Evolutionary conservation across 805 yeast species (phyloP).

Genomic region (Ogataea pignaliae): DNA sequence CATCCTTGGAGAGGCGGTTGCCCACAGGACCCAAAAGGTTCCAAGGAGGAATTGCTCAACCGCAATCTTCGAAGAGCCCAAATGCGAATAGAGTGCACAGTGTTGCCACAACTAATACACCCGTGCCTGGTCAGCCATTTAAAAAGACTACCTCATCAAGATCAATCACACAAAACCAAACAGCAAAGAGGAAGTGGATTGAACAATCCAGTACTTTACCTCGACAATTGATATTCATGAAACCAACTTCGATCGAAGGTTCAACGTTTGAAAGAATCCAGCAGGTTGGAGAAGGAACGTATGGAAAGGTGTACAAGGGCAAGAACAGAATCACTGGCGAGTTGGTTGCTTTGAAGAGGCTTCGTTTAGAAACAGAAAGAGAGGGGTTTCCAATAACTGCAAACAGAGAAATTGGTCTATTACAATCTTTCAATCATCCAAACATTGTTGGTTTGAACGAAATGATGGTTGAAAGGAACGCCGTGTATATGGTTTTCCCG

Average conservation of each 20-base stretch:
- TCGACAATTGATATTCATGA: constrained; percentile 21
- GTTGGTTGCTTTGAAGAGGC: constrained; percentile 79
- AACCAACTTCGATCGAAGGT: constrained; percentile 18
- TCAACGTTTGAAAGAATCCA: constrained; percentile 62
- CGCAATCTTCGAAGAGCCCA: neutral
- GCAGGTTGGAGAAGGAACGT: constrained; percentile 99
- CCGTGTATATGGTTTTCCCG: constrained; percentile 85
- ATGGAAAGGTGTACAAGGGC: constrained; percentile 94
- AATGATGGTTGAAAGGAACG: constrained; percentile 78
- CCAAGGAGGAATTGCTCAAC: too few relatives aligned
- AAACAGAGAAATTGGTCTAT: constrained; percentile 78
- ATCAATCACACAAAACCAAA: too few relatives aligned
- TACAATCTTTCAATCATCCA: constrained; percentile 77
- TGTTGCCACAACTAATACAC: too few relatives aligned
- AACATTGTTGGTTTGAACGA: constrained; percentile 81
- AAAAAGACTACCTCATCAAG: too few relatives aligned
- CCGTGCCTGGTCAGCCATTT: too few relatives aligned
- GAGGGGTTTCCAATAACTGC: constrained; percentile 98
- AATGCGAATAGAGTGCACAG: too few relatives aligned
- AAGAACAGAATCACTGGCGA: constrained; percentile 61
- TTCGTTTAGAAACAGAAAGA: constrained; percentile 79
- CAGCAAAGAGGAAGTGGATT: too few relatives aligned
- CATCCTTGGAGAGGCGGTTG: too few relatives aligned
- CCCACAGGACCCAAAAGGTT: too few relatives aligned
- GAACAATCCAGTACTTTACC: constrained; percentile 3